These are phyloP conservation scores for Ciborinia camelliae DNA, from an alignment of 2,329 filamentous ascomycete genomes.

Conservation along the genomic window DNA sequence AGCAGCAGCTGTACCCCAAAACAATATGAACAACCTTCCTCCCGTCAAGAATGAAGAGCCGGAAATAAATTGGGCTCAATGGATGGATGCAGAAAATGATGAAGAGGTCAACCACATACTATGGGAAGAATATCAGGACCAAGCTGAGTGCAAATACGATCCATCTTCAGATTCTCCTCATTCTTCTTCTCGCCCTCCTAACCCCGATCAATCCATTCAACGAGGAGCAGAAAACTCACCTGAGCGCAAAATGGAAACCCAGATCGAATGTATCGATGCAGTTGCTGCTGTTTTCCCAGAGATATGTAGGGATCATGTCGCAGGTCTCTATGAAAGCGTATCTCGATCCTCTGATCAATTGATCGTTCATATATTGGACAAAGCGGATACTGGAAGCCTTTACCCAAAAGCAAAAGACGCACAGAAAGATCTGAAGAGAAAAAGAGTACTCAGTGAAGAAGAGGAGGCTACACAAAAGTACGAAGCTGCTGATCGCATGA, in stretches of 20 bases:
- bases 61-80: neutral
- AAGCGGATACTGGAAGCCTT: constrained; percentile 39
- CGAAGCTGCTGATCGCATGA: constrained; percentile 32
- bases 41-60: neutral
- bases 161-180: neutral
- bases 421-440: constrained; percentile 38
- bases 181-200: neutral
- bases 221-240: neutral
- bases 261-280: constrained; percentile 35
- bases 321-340: constrained; percentile 38
- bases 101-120: constrained; percentile 8
- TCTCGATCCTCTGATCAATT: constrained; percentile 30
- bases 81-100: neutral
- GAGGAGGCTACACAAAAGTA: constrained; percentile 39
- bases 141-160: neutral
- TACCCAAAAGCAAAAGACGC: constrained; percentile 46
- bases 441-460: constrained; percentile 38
- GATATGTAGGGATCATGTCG: constrained; percentile 44
- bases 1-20: neutral
- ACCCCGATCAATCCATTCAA: neutral
- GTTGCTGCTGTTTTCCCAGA: constrained; percentile 47
- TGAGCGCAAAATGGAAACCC: constrained; percentile 16
- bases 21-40: neutral
- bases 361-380: constrained; percentile 42
- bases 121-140: neutral